Conservation (phyloP, 192 early-diverging fungal species). For the Backusella westeae region DNA sequence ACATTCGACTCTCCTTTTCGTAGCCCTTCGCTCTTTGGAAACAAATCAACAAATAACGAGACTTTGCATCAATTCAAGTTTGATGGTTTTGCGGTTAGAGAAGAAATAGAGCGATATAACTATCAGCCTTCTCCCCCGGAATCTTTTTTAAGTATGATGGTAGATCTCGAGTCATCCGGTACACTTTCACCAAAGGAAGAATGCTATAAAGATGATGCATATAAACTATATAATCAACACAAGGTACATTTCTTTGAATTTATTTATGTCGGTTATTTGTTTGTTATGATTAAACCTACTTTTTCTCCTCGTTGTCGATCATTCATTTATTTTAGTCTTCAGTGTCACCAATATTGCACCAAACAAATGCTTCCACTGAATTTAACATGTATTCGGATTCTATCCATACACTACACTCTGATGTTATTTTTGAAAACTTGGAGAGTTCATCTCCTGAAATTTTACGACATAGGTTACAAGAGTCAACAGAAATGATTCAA, state of each 20-base stretch:
- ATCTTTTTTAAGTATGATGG: background rate
- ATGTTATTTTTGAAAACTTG: background rate
- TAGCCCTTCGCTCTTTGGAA: background rate
- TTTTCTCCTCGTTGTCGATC: background rate
- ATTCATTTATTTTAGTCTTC: background rate
- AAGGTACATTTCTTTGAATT: background rate
- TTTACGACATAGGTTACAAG: background rate
- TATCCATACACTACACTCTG: background rate
- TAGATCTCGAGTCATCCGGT: background rate
- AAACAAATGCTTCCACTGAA: background rate
- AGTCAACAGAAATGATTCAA: background rate
- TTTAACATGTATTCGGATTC: background rate
- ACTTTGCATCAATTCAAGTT: background rate
- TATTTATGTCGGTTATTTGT: background rate
- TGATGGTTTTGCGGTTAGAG: background rate
- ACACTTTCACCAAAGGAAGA: constrained; percentile 10
- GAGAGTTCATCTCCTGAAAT: background rate
- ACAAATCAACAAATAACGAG: background rate
- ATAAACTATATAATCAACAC: background rate
- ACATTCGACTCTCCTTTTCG: background rate
- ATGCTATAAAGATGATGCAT: background rate
- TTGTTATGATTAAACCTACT: background rate
- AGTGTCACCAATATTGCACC: background rate
- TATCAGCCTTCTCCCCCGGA: background rate
- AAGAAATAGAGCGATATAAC: background rate